These are phyloP conservation scores for Nannochloropsis gaditana DNA, from an alignment of 108 stramenopile genomes.

Conservation along the genomic window DNA sequence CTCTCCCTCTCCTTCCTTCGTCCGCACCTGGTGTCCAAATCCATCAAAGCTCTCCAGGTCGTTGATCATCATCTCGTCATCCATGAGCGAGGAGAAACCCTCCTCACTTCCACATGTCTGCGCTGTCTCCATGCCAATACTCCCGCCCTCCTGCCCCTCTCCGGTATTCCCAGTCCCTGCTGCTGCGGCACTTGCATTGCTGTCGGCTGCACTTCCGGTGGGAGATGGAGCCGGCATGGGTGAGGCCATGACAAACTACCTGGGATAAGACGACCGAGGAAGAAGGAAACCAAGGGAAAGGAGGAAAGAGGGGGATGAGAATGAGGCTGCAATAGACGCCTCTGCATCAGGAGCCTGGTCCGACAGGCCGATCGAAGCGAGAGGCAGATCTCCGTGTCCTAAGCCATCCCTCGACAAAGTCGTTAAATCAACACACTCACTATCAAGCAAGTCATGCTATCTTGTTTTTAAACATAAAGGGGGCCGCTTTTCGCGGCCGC, in stretches of 20 bases:
- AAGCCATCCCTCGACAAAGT: too few relatives aligned
- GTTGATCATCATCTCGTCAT: not conserved
- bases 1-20: not conserved
- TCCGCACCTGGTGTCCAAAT: not conserved
- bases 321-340: not conserved
- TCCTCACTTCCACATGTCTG: not conserved
- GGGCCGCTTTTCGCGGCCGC: too few relatives aligned
- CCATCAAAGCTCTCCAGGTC: not conserved
- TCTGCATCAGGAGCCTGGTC: too few relatives aligned
- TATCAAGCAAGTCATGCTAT: too few relatives aligned
- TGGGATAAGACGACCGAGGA: not conserved
- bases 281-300: not conserved
- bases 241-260: not conserved
- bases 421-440: too few relatives aligned
- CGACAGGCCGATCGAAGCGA: too few relatives aligned
- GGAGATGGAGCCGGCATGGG: not conserved
- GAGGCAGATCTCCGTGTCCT: too few relatives aligned
- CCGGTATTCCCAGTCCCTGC: not conserved
- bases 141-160: not conserved
- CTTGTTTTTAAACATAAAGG: too few relatives aligned
- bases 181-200: not conserved
- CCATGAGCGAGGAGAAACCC: not conserved
- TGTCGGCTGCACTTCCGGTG: not conserved
- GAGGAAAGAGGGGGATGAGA: not conserved
- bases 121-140: not conserved